Percentiles rank a stretch among this genome's conserved stretches.
phyloP scores from a whole-genome alignment of 441 rosid species.

The Caryocar brasiliense region DNA sequence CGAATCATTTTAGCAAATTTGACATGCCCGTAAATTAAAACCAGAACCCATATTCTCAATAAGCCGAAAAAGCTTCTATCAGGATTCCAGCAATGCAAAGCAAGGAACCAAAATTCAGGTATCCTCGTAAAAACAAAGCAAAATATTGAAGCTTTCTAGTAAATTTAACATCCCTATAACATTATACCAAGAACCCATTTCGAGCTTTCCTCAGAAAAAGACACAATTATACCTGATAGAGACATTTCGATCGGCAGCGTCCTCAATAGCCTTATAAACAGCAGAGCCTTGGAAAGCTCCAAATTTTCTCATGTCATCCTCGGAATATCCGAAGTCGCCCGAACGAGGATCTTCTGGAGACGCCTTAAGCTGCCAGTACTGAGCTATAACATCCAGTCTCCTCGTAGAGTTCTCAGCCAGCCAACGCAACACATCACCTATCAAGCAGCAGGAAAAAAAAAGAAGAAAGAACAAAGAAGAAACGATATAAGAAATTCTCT shows the following conservation, averaged over 20 bases:
- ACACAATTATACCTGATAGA: conserved; percentile 57
- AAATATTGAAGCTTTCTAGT: too few species aligned
- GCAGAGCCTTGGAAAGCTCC: conserved; percentile 49
- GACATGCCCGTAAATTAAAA: too few species aligned
- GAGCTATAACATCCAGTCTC: conserved; percentile 68
- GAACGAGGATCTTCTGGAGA: conserved; percentile 62
- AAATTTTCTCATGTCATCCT: conserved; percentile 36
- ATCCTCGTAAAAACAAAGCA: too few species aligned
- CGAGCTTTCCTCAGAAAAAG: not conserved
- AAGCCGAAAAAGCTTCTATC: too few species aligned
- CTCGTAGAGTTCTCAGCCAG: conserved; percentile 59
- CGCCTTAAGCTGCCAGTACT: conserved; percentile 76
- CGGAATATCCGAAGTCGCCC: conserved; percentile 73
- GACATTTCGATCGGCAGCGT: conserved; percentile 60
- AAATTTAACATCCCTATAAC: too few species aligned
- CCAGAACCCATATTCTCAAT: too few species aligned
- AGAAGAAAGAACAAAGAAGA: not conserved
- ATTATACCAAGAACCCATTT: too few species aligned
- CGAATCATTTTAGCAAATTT: too few species aligned
- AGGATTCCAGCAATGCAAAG: too few species aligned
- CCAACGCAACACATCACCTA: conserved; percentile 78
- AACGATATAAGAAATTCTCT: not conserved
- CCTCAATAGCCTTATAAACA: conserved; percentile 52
- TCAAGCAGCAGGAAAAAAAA: not conserved
- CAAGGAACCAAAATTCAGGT: too few species aligned